Percentiles rank a stretch among this genome's conserved stretches.
These are phyloP conservation scores for Penicillium psychrosexuale DNA, from an alignment of 2,329 filamentous ascomycete genomes.

Conservation along the genomic window DNA sequence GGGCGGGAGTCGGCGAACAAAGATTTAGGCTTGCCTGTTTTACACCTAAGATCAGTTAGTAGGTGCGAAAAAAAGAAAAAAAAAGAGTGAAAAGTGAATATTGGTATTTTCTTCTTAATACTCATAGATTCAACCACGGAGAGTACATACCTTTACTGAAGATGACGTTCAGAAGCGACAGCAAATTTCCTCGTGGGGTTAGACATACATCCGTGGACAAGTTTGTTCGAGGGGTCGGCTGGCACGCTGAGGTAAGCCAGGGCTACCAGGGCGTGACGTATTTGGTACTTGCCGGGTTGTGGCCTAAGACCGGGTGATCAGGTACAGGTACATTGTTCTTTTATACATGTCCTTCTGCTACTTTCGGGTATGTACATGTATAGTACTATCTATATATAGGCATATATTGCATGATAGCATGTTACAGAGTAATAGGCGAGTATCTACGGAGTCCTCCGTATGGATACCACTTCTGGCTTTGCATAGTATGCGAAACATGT, in stretches of 20 bases:
- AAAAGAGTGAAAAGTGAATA: neutral
- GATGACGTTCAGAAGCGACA: conserved; percentile 10
- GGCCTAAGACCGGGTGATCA: neutral
- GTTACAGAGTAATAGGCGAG: neutral
- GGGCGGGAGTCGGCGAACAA: conserved; percentile 18
- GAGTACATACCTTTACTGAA: conserved; percentile 6
- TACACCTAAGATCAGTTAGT: conserved; percentile 15
- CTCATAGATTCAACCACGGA: neutral
- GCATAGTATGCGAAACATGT: neutral
- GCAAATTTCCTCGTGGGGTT: conserved; percentile 14
- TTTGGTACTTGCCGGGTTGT: conserved; percentile 3
- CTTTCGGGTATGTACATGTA: too few species aligned
- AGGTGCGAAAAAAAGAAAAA: neutral
- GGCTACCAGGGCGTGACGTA: conserved; percentile 10
- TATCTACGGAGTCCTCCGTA: neutral
- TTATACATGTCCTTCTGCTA: neutral
- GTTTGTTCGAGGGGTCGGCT: conserved; percentile 13
- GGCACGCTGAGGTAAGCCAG: conserved; percentile 12
- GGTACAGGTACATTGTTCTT: conserved; percentile 9
- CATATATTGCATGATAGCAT: too few species aligned
- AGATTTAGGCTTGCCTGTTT: conserved; percentile 19
- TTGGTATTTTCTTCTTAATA: neutral
- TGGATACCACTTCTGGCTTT: neutral
- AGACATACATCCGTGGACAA: neutral
- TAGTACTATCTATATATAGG: too few species aligned